Base-by-base conservation (phyloP, 2,329 filamentous ascomycete genomes). In the Ustulina deusta region DNA sequence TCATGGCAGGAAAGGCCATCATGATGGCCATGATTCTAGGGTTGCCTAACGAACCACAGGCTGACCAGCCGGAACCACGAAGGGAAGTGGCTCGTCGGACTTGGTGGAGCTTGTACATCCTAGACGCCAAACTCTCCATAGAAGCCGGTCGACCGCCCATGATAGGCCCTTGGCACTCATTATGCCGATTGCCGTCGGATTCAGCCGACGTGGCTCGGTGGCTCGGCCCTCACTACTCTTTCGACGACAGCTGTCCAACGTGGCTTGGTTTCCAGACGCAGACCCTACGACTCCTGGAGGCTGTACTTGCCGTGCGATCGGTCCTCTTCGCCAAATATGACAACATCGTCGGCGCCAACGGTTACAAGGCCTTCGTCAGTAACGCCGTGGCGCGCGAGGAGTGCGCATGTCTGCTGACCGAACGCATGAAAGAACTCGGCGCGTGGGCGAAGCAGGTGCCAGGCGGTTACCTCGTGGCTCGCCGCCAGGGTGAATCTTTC, bases 21-120 rank as follows among this genome's bases (percentile, higher is more conserved):
- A 64, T 66, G 62, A 68, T 63, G 22, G 60, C 68, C 11, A 61
- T 66, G 46, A 63, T 70, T 1, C 40, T 72, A 7, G 67, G 71
- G 13, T 58, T 71, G 17, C 65, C 58, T 32, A 51, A 67, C 42
- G 69, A 73, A 40, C 52, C 56, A 15, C 38, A 51, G 0, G 7
- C 52, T 3, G 36, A 32, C 17, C 51, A 63, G 20, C 48, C 66
- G 3, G 65, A 72, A 40, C 67, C 59, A 3, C 46, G 67, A 22
- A 52, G 40, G 20, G 67, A 73, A 56, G 27, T 71, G 10, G 29
- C 49, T n/a, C 61, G 69, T 17, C 69, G 71, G 4, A 66, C 66
- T 2, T 73, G 71, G 71, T 73, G 71, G 71, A 68, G 63, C 32
- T 22, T 73, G 17, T 68, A 70, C 56, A 46, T 67, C 7, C n/a